These are phyloP conservation scores for Acer negundo DNA, from an alignment of 345 rosid genomes.

Conservation along the genomic window DNA sequence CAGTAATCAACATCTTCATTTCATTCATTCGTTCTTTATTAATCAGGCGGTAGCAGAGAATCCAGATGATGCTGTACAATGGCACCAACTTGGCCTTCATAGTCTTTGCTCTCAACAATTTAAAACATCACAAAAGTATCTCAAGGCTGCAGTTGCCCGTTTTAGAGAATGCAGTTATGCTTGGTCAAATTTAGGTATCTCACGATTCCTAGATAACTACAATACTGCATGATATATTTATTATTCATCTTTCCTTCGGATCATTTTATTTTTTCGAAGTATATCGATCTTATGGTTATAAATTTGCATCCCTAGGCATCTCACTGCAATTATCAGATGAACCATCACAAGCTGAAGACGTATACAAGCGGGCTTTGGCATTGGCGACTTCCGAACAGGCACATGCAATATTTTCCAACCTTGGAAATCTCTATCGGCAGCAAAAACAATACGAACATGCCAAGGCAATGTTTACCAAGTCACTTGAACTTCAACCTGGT, in stretches of 20 bases:
- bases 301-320: constrained; percentile 46
- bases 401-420: constrained; percentile 77
- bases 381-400: constrained; percentile 61
- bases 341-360: constrained; percentile 60
- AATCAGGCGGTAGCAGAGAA: constrained; percentile 76
- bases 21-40: constrained; percentile 18
- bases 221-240: not conserved
- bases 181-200: constrained; percentile 90
- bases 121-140: constrained; percentile 81
- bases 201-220: not conserved
- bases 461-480: constrained; percentile 84
- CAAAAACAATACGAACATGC: constrained; percentile 78
- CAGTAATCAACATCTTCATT: not conserved
- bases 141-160: constrained; percentile 74
- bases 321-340: constrained; percentile 80
- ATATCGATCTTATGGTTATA: constrained; percentile 4
- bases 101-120: constrained; percentile 73
- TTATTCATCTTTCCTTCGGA: not conserved
- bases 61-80: constrained; percentile 80
- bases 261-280: not conserved
- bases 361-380: constrained; percentile 68
- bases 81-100: constrained; percentile 98
- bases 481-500: constrained; percentile 82
- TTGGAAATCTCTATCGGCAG: constrained; percentile 87
- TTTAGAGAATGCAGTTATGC: constrained; percentile 64